Conservation (phyloP, 805 yeast species). For the Starmerella floricola region DNA sequence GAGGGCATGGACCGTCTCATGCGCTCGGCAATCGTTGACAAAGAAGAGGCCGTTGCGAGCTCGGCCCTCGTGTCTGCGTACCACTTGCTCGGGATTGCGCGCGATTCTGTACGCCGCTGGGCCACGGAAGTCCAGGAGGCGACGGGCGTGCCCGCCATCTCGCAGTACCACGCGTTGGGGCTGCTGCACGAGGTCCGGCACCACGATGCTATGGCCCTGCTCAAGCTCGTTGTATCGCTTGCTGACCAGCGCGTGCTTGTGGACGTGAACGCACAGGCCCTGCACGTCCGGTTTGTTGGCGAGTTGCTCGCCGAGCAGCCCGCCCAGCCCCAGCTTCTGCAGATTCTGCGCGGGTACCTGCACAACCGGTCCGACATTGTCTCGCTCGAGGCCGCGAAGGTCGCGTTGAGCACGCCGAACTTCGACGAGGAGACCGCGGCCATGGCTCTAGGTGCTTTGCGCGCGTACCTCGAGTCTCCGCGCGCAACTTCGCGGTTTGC, state of each 20-base stretch:
- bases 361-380: constrained; percentile 79
- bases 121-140: constrained; percentile 90
- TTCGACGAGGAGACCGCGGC: constrained; percentile 2
- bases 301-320: constrained; percentile 34
- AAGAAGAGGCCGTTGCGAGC: constrained; percentile 72
- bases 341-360: constrained; percentile 56
- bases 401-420: constrained; percentile 42
- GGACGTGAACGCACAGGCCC: constrained; percentile 72
- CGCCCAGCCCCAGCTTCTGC: constrained; percentile 62
- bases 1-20: constrained; percentile 86
- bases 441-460: constrained; percentile 60
- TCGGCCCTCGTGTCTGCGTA: constrained; percentile 92
- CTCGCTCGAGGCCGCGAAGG: constrained; percentile 81
- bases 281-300: constrained; percentile 71
- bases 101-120: constrained; percentile 87
- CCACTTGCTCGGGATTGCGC: constrained; percentile 78
- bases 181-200: constrained; percentile 74
- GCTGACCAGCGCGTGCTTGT: constrained; percentile 46
- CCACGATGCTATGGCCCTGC: constrained; percentile 86
- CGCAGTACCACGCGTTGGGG: constrained; percentile 94
- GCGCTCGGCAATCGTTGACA: constrained; percentile 86
- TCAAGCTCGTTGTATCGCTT: constrained; percentile 77
- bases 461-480: constrained; percentile 70
- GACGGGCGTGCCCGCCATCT: constrained; percentile 51
- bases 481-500: constrained; percentile 83